These are phyloP conservation scores for Pythium apleroticum DNA, from an alignment of 352 stramenopile species.

Conservation along the genomic window DNA sequence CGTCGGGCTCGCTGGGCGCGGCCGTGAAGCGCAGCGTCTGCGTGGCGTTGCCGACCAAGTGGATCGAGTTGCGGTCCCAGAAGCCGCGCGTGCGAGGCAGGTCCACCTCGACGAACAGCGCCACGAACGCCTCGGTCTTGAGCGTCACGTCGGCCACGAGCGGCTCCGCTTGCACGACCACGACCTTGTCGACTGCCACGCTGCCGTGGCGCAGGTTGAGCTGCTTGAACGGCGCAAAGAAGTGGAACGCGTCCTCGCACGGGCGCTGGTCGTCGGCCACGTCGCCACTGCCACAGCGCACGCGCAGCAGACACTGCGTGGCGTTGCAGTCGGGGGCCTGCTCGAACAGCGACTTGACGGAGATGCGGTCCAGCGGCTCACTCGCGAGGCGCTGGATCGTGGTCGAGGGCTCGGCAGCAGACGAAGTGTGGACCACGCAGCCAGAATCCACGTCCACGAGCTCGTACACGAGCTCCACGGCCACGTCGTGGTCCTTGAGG, in stretches of 20 bases:
- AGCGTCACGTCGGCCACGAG: conserved; percentile 47
- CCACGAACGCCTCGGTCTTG: conserved; percentile 47
- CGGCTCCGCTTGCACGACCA: conserved; percentile 10
- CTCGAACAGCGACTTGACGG: conserved; percentile 14
- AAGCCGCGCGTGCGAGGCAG: conserved; percentile 42
- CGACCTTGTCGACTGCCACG: conserved; percentile 27
- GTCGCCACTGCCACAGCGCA: conserved; percentile 29
- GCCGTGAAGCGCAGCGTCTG: conserved; percentile 52
- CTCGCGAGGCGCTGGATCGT: conserved; percentile 5
- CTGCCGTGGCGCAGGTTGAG: conserved; percentile 41
- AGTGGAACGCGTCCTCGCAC: conserved; percentile 56
- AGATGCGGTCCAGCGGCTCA: conserved; percentile 10
- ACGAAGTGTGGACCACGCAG: conserved; percentile 2
- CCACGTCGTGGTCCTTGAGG: conserved; percentile 8
- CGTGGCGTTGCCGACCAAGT: conserved; percentile 62
- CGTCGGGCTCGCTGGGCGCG: conserved; percentile 1
- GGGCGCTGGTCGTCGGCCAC: conserved; percentile 10
- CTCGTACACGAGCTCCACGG: conserved; percentile 15
- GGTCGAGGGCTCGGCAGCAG: background rate
- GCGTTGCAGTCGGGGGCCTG: conserved; percentile 40
- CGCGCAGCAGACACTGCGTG: conserved; percentile 55
- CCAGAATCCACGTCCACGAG: conserved; percentile 8
- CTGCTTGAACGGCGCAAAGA: conserved; percentile 73
- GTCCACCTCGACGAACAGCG: conserved; percentile 80
- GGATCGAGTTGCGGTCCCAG: conserved; percentile 74